Evolutionary conservation across 257 asterid species (phyloP).

Genomic region (Fraxinus quadrangulata): DNA sequence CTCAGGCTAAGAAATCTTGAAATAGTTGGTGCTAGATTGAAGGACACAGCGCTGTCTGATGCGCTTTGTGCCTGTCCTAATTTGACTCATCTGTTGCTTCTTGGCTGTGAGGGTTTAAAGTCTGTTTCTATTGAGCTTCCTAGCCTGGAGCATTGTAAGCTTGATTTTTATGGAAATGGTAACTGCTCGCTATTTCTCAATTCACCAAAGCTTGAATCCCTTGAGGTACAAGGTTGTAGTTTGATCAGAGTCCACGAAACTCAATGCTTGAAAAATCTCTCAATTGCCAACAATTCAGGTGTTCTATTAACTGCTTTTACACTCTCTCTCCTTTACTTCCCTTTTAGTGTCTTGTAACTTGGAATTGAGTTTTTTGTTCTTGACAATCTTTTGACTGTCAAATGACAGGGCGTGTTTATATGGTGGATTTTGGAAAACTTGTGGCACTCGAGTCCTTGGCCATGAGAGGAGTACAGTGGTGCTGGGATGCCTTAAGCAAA

Average conservation of each 20-base stretch:
- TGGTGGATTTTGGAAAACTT: constrained; percentile 76
- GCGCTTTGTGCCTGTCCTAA: constrained; percentile 79
- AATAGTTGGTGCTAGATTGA: constrained; percentile 89
- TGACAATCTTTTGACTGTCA: not conserved
- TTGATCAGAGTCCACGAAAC: constrained; percentile 66
- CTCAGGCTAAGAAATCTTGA: constrained; percentile 75
- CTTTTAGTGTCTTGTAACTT: not conserved
- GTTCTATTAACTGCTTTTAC: not conserved
- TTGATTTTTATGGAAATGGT: constrained; percentile 78
- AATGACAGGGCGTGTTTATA: constrained; percentile 61
- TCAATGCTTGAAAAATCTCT: constrained; percentile 54
- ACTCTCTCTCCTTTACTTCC: not conserved
- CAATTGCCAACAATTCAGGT: constrained; percentile 87
- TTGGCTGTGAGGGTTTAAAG: constrained; percentile 86
- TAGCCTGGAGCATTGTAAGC: constrained; percentile 66
- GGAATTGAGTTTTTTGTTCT: not conserved
- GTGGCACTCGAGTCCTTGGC: constrained; percentile 69
- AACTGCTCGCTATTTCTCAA: constrained; percentile 57
- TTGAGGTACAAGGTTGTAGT: constrained; percentile 94
- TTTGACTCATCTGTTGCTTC: constrained; percentile 68
- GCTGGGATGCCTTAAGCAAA: constrained; percentile 81
- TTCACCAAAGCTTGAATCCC: constrained; percentile 60
- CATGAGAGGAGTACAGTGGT: constrained; percentile 92
- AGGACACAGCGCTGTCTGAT: constrained; percentile 56
- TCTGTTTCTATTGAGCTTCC: constrained; percentile 61